Percentiles rank a stretch among this genome's conserved stretches.
Conservation (phyloP, 2,329 filamentous ascomycete genomes). For the Trichoderma asperellum region DNA sequence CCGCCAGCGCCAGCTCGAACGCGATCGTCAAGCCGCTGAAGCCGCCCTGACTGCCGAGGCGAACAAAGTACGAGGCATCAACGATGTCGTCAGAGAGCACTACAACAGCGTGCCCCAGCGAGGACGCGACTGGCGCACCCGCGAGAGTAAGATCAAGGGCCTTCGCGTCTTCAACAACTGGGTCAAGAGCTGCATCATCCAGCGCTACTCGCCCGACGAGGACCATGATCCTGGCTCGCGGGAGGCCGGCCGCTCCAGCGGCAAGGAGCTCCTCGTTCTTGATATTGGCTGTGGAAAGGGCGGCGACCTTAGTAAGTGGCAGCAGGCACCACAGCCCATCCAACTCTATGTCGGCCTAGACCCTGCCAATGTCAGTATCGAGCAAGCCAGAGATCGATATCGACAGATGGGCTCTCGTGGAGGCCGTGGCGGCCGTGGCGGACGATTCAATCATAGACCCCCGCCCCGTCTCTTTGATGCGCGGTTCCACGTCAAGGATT, state of each 20-base stretch:
- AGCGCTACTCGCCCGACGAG: conserved; percentile 88
- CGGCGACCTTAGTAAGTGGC: conserved; percentile 94
- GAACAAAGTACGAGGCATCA: conserved; percentile 57
- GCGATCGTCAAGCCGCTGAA: conserved; percentile 50
- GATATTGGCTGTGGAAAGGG: conserved; percentile 98
- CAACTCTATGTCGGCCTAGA: conserved; percentile 93
- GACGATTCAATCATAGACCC: conserved; percentile 49
- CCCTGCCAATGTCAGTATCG: conserved; percentile 88
- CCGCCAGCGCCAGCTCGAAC: conserved; percentile 64
- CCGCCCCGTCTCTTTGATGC: conserved; percentile 73
- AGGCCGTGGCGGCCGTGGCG: conserved; percentile 58
- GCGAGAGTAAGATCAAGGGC: conserved; percentile 93
- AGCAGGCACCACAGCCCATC: conserved; percentile 88
- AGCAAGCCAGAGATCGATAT: conserved; percentile 87
- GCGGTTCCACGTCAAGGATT: conserved; percentile 89
- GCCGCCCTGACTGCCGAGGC: conserved; percentile 43
- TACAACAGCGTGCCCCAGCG: conserved; percentile 96
- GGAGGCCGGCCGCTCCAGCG: conserved; percentile 55
- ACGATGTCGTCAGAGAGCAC: conserved; percentile 88
- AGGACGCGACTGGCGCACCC: conserved; percentile 91
- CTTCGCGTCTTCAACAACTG: conserved; percentile 96
- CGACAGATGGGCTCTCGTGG: conserved; percentile 68
- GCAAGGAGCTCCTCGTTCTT: conserved; percentile 74
- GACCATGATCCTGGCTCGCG: conserved; percentile 67
- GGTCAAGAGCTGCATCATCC: conserved; percentile 96